Evolutionary conservation across 1,284 basidiomycete species (phyloP).

Genomic region (Moesziomyces parantarcticus): DNA sequence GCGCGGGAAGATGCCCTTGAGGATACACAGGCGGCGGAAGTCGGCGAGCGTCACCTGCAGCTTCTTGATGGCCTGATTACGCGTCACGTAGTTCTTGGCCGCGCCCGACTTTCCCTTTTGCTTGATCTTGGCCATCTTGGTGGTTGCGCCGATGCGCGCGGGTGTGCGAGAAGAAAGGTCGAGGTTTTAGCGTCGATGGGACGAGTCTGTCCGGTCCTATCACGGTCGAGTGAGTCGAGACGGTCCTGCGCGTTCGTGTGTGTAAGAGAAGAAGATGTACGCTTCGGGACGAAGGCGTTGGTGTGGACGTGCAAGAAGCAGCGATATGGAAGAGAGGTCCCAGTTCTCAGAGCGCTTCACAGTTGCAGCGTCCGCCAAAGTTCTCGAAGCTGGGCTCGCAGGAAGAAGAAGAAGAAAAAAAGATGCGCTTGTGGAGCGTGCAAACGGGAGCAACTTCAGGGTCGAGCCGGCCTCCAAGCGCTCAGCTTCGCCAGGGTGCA

Average conservation of each 20-base stretch:
- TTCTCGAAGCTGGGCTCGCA: too few species aligned
- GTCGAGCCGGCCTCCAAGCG: background rate
- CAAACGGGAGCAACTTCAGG: constrained; percentile 8
- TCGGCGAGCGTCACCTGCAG: constrained; percentile 96
- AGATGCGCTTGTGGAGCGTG: constrained; percentile 7
- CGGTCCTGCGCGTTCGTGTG: background rate
- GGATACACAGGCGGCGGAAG: constrained; percentile 94
- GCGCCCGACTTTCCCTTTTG: constrained; percentile 78
- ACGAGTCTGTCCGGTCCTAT: constrained; percentile 1
- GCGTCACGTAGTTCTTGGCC: constrained; percentile 81
- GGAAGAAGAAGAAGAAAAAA: background rate
- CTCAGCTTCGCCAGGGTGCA: too few species aligned
- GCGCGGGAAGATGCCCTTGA: constrained; percentile 98
- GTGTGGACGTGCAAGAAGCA: too few species aligned
- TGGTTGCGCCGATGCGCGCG: constrained; percentile 7
- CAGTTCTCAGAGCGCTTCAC: too few species aligned
- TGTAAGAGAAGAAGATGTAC: too few species aligned
- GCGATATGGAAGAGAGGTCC: too few species aligned
- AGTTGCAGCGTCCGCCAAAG: too few species aligned
- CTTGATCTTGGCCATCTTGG: constrained; percentile 84
- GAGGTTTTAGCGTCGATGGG: background rate
- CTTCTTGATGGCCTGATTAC: constrained; percentile 75
- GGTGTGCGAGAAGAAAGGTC: background rate
- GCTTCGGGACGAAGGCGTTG: too few species aligned
- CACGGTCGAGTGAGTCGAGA: constrained; percentile 2